Percentiles rank a stretch among this genome's conserved stretches.
Conservation (phyloP, 2,329 filamentous ascomycete genomes). For the Sclerotinia trifoliorum region DNA sequence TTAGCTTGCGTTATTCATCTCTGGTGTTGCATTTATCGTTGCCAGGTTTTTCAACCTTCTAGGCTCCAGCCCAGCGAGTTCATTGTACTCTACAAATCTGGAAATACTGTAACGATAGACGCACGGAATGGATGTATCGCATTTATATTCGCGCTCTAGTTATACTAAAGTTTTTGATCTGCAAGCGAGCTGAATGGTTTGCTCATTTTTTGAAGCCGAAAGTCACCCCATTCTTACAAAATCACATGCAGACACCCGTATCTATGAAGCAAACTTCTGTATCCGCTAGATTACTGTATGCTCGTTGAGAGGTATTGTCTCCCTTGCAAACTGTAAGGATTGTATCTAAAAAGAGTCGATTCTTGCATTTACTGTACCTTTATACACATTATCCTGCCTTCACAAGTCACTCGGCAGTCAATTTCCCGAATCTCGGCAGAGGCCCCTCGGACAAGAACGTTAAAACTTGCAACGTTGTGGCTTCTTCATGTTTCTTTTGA, state of each 20-base stretch:
- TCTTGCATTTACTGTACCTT: background rate
- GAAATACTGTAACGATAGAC: background rate
- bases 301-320: background rate
- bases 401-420: conserved; percentile 12
- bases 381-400: conserved; percentile 3
- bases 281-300: background rate
- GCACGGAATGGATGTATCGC: background rate
- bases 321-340: background rate
- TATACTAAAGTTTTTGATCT: background rate
- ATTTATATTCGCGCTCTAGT: conserved; percentile 16
- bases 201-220: background rate
- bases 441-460: conserved; percentile 14
- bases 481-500: conserved; percentile 13
- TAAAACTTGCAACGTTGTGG: conserved; percentile 17
- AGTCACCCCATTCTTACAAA: conserved; percentile 10
- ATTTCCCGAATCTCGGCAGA: conserved; percentile 11
- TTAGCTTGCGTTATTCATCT: background rate
- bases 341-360: background rate
- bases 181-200: conserved; percentile 7
- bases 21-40: background rate
- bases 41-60: background rate
- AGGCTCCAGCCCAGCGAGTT: background rate
- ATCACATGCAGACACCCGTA: conserved; percentile 10
- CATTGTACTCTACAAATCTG: background rate
- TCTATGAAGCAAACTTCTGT: background rate